These are phyloP conservation scores for Pogostemon cablin DNA, from an alignment of 257 asterid genomes.

Conservation along the genomic window DNA sequence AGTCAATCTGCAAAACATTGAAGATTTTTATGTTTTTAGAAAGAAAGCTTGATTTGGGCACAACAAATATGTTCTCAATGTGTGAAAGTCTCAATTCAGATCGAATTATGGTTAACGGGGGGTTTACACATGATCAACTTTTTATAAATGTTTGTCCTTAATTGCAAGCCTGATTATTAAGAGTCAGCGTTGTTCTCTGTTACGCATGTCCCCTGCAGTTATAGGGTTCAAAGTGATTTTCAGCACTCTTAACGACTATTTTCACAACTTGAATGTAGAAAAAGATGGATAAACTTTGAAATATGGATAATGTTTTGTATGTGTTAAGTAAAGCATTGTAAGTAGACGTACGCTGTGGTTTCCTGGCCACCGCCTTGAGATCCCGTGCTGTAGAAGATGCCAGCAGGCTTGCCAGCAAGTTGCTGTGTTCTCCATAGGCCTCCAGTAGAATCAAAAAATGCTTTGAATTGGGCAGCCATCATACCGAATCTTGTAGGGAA, in stretches of 20 bases:
- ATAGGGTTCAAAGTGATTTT: not conserved
- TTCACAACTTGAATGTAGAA: not conserved
- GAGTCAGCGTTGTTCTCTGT: not conserved
- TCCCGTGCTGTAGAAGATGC: slow-evolving; percentile 84
- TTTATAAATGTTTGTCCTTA: not conserved
- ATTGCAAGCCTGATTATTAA: not conserved
- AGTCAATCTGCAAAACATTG: slow-evolving; percentile 50
- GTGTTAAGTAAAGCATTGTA: slow-evolving; percentile 3
- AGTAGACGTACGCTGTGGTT: slow-evolving; percentile 63
- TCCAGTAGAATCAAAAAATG: slow-evolving; percentile 82
- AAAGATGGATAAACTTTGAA: slow-evolving; percentile 11
- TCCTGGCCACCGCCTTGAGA: slow-evolving; percentile 94
- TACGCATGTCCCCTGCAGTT: not conserved
- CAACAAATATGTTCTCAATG: not conserved
- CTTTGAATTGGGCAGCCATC: slow-evolving; percentile 93
- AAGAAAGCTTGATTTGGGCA: not conserved
- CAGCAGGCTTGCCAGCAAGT: slow-evolving; percentile 92
- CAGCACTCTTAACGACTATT: not conserved
- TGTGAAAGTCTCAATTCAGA: not conserved
- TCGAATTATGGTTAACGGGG: not conserved
- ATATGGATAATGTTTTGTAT: not conserved
- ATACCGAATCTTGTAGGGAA: slow-evolving; percentile 85
- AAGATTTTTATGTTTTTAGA: not conserved
- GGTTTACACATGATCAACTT: not conserved
- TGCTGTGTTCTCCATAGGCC: slow-evolving; percentile 87